Conservation (phyloP, 768 basidiomycete genomes). For the Calocybe gangraenosa region DNA sequence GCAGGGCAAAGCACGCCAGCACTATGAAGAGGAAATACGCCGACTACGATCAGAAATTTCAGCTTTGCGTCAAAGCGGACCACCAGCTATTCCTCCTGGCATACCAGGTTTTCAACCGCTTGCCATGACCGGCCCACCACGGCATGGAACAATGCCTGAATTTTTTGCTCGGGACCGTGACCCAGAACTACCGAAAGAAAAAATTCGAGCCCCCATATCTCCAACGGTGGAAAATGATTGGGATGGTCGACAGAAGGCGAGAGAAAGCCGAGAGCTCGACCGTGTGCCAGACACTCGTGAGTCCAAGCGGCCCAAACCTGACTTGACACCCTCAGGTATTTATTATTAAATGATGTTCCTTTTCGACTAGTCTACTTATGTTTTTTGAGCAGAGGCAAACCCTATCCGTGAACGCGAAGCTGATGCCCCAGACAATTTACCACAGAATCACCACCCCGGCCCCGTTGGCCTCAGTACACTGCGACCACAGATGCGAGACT, state of each 20-base stretch:
- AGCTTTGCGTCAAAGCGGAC: constrained; percentile 19
- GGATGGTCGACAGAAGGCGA: constrained; percentile 11
- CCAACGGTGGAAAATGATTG: constrained; percentile 17
- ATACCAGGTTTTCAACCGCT: constrained; percentile 16
- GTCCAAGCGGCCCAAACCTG: constrained; percentile 12
- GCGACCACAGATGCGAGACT: constrained; percentile 10
- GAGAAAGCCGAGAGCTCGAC: constrained; percentile 18
- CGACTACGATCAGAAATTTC: constrained; percentile 69
- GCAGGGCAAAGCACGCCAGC: constrained; percentile 79
- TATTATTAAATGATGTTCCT: no score
- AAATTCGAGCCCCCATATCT: constrained; percentile 15
- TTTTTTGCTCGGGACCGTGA: constrained; percentile 22
- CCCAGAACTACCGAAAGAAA: constrained; percentile 28
- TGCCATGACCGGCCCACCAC: background rate
- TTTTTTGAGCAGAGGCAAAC: constrained; percentile 22
- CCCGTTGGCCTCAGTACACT: constrained; percentile 18
- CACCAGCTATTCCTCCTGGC: constrained; percentile 10
- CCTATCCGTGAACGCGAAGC: constrained; percentile 23
- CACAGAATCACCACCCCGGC: constrained; percentile 10
- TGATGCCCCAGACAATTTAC: constrained; percentile 26
- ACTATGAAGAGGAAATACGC: constrained; percentile 82
- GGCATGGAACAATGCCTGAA: background rate
- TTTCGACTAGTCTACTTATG: no score
- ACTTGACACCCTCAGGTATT: constrained; percentile 8
- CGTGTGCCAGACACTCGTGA: constrained; percentile 32